Percentiles rank a stretch among this genome's conserved stretches.
These are phyloP conservation scores for Lanmaoa rubissima DNA, from an alignment of 768 basidiomycete genomes.

Conservation along the genomic window DNA sequence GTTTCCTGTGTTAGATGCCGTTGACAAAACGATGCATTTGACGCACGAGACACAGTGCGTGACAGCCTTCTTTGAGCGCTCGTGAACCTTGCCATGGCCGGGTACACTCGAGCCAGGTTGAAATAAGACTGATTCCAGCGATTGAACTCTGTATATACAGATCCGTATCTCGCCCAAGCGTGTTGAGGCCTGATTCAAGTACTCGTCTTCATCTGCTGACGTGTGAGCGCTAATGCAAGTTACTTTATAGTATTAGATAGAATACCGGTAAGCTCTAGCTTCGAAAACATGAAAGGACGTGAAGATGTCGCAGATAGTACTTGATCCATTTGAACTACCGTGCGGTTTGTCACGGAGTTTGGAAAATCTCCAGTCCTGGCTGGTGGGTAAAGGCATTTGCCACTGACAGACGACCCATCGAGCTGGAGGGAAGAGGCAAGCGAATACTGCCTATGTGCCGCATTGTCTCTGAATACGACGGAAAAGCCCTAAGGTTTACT, in stretches of 20 bases:
- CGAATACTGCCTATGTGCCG: not conserved
- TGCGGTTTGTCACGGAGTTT: not conserved
- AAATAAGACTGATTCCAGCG: fast-evolving
- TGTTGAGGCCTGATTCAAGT: slow-evolving; percentile 11
- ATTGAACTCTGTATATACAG: slow-evolving; percentile 2
- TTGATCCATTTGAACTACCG: not conserved
- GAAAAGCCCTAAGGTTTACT: slow-evolving; percentile 23
- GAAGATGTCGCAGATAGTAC: slow-evolving; percentile 13
- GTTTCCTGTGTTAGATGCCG: not conserved
- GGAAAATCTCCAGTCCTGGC: not conserved
- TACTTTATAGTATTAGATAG: not conserved
- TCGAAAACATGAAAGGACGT: slow-evolving; percentile 27
- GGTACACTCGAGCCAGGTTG: not conserved
- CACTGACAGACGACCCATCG: slow-evolving; percentile 17
- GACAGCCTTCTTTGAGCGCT: slow-evolving; percentile 32
- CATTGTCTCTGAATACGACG: slow-evolving; percentile 20
- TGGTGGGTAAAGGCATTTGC: slow-evolving; percentile 5
- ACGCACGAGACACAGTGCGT: slow-evolving; percentile 30
- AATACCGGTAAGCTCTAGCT: slow-evolving; percentile 30
- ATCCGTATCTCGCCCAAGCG: slow-evolving; percentile 25
- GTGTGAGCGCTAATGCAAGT: slow-evolving; percentile 2
- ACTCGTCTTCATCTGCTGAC: slow-evolving; percentile 28
- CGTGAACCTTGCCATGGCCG: slow-evolving; percentile 25
- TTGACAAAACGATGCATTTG: not conserved
- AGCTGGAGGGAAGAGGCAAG: slow-evolving; percentile 9